Evolutionary conservation across 768 basidiomycete genomes (phyloP), one percentile per base, ranked within the genome.

Genomic region (Tulasnella sp.): DNA sequence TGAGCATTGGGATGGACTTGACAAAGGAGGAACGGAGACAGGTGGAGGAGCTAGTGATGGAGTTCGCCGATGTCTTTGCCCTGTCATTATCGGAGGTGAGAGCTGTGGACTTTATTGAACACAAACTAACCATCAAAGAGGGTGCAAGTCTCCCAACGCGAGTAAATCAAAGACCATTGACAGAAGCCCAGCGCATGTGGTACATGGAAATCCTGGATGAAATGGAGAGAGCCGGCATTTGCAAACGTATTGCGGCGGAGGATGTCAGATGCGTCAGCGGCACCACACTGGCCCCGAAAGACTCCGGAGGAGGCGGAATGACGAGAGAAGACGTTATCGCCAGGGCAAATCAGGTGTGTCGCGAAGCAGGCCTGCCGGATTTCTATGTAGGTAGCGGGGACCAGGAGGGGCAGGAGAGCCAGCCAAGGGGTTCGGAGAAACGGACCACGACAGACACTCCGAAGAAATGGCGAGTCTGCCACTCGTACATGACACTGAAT

Each of bases 31-130:
- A 85, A 66, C 65, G 73, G 2, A 16, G 12, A 2, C 17, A 73
- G 14, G 79, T 83, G 0, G 22, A 59, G 0, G 69, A 39, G 0
- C 63, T 83, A 2, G 37, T 84, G 0, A 41, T 6, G 0, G 71
- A 80, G 63, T 83, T 77, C 67, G 81, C 83, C 0, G 82, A 84
- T 73, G 75, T 78, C 34, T 85, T 83, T 70, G 81, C 82, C 5
- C 74, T 83, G 1, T 78, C 80, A 0, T 74, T 83, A 8, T 77
- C 78, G 22, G 82, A 85, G 71, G 83, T 84, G 2, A 65, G 62
- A 0, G 73, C 76, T 0, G 79, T 84, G 0, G 52, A 76, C 8
- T 80, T 78, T 1, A 79, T 78, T 3, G 75, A 76, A 1, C 82
- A 84, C 74, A 72, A 64, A 1, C 77, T 84, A 3, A 76, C 81